phyloP scores from a whole-genome alignment of 2,329 filamentous ascomycete genomes.

The Herpotrichia juniperi region DNA sequence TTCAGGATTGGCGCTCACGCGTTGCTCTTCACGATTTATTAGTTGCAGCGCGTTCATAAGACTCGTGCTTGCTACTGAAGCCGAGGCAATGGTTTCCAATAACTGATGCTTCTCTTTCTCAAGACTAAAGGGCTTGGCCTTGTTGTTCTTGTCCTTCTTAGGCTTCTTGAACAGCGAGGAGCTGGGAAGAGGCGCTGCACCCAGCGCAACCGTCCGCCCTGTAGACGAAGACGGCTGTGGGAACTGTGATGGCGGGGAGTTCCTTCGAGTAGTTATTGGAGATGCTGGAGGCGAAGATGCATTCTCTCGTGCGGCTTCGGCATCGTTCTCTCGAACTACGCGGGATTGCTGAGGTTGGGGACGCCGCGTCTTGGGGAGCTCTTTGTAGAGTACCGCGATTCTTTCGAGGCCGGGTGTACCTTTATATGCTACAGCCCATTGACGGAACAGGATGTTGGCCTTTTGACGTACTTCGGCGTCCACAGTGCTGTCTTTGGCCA shows the following conservation, averaged over 20 bases:
- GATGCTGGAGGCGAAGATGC: conserved; percentile 37
- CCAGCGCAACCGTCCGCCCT: conserved; percentile 33
- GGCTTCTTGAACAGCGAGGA: conserved; percentile 60
- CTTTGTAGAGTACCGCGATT: conserved; percentile 78
- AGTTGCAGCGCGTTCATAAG: conserved; percentile 84
- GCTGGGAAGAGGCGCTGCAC: conserved; percentile 49
- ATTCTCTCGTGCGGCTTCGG: conserved; percentile 71
- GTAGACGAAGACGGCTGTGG: conserved; percentile 35
- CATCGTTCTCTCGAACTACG: conserved; percentile 79
- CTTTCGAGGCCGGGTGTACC: conserved; percentile 78
- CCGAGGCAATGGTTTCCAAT: conserved; percentile 85
- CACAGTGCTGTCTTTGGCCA: conserved; percentile 82
- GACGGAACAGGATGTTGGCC: conserved; percentile 82
- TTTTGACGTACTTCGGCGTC: conserved; percentile 87
- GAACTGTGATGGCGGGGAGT: conserved; percentile 30
- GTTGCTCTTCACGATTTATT: conserved; percentile 87
- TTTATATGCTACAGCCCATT: conserved; percentile 86
- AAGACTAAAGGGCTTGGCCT: conserved; percentile 75
- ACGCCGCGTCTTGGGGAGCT: conserved; percentile 68
- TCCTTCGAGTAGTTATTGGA: conserved; percentile 29
- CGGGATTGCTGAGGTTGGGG: conserved; percentile 74
- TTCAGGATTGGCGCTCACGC: conserved; percentile 81
- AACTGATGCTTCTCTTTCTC: conserved; percentile 88
- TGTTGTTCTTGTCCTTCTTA: conserved; percentile 60
- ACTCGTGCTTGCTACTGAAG: conserved; percentile 90